Evolutionary conservation across 371 early-diverging fungal genomes (phyloP), one percentile per base, ranked within the genome.

Genomic region (Mycotypha africana): DNA sequence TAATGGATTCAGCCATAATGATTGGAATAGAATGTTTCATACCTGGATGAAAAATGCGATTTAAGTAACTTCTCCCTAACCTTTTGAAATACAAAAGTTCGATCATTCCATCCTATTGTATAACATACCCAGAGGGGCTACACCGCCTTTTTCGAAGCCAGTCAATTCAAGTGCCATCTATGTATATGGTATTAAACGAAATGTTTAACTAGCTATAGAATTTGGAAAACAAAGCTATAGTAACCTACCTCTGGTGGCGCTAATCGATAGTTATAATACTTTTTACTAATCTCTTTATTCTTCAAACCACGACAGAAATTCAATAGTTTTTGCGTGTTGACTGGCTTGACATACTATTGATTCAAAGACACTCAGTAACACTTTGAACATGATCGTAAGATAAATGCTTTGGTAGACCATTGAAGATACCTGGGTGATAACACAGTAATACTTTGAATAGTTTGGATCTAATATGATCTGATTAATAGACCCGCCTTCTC

Each of bases 101-200:
- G 11, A n/a, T 44, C 20, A 10, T 43, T 5, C 22, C 11, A 42
- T 11, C 38, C 19, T 24, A 14, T 8, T 21, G 19, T 12, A 20
- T 2, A 14, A 44, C 66, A 60, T 62, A 56, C 81, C 85, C 32
- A 83, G 60, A 0, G 92, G 89, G 16, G 74, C 63, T 1, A 91
- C 87, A 15, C 85, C 91, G 19, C 80, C 81, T n/a, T 70, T 76
- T 31, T 62, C 61, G 49, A 68, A 89, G 0, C 91, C 90, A 1
- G 91, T 90, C 45, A 88, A 55, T 32, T 61, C 49, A 10, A 72
- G 31, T 0, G 85, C 69, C 10, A 58, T 57, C 58, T 78, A 34
- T 6, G 12, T 12, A 28, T 8, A 28, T 8, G 6, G 6, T 12
- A 28, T 8, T 46, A 20, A 21, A 35, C 11, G 30, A 28, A 6